These are phyloP conservation scores for Arthrobotrys iridis DNA, from an alignment of 2,329 filamentous ascomycete genomes.

Conservation along the genomic window DNA sequence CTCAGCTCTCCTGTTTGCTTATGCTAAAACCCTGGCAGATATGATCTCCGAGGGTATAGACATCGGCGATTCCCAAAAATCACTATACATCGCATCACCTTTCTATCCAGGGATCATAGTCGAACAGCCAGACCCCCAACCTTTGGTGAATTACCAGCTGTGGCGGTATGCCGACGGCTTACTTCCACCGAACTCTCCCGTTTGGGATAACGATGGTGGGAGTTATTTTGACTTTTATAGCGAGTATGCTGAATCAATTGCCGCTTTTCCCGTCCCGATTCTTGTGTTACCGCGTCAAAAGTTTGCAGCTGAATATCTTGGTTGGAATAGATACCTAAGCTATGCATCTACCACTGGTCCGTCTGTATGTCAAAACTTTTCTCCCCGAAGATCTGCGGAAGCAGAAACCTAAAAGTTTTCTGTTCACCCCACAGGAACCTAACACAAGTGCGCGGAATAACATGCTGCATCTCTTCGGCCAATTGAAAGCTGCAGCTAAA, in stretches of 20 bases:
- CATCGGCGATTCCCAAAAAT: not conserved
- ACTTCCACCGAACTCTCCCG: not conserved
- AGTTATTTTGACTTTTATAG: constrained; percentile 42
- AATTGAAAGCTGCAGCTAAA: constrained; percentile 15
- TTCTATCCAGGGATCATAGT: constrained; percentile 21
- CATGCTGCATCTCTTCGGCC: constrained; percentile 24
- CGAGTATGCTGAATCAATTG: constrained; percentile 4
- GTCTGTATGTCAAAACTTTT: not conserved
- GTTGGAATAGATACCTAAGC: constrained; percentile 10
- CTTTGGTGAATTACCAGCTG: constrained; percentile 31
- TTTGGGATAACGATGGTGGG: constrained; percentile 23
- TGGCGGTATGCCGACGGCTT: constrained; percentile 29
- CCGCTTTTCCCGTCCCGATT: not conserved
- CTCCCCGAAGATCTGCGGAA: too few relatives aligned
- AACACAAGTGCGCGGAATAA: constrained; percentile 15
- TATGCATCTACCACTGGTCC: constrained; percentile 20
- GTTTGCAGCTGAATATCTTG: not conserved
- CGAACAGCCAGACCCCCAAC: constrained; percentile 17
- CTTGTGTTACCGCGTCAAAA: not conserved
- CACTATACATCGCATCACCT: constrained; percentile 20
- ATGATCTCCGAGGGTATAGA: not conserved
- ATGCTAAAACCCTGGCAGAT: not conserved
- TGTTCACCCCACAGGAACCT: not conserved
- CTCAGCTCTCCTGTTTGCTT: constrained; percentile 23
- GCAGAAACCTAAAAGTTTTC: not conserved